Conservation (phyloP, 2,329 filamentous ascomycete species). For the Nothophoma quercina region DNA sequence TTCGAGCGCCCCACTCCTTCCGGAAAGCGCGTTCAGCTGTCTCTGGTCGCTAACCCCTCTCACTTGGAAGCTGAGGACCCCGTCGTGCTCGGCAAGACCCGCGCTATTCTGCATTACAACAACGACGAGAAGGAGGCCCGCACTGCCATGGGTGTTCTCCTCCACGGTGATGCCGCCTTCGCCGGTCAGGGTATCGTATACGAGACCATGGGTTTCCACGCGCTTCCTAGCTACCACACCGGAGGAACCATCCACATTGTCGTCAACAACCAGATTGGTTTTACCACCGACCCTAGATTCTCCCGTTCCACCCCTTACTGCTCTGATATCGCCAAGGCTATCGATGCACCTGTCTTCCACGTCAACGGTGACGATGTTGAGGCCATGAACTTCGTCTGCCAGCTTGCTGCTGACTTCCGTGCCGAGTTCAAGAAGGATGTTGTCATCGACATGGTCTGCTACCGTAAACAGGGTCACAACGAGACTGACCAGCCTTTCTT, state of each 20-base stretch:
- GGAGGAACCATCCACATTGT: slow-evolving; percentile 96
- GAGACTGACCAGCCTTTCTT: slow-evolving; percentile 99
- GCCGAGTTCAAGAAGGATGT: slow-evolving; percentile 99
- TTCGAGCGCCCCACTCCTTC: slow-evolving; percentile 98
- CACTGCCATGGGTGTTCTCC: slow-evolving; percentile 91
- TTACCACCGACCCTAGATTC: slow-evolving; percentile 97
- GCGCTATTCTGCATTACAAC: slow-evolving; percentile 99
- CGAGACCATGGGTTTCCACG: slow-evolving; percentile 97
- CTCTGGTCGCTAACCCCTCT: slow-evolving; percentile 96
- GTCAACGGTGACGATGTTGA: slow-evolving; percentile 99
- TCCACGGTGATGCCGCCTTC: slow-evolving; percentile 97
- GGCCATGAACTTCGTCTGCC: slow-evolving; percentile 97
- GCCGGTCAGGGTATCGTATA: slow-evolving; percentile 97
- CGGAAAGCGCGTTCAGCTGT: slow-evolving; percentile 98
- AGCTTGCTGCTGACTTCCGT: slow-evolving; percentile 96
- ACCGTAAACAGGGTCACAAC: slow-evolving; percentile 98
- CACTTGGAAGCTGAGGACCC: slow-evolving; percentile 98
- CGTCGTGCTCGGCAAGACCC: slow-evolving; percentile 95
- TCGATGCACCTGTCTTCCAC: slow-evolving; percentile 98
- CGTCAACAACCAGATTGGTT: slow-evolving; percentile 99
- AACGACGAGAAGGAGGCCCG: slow-evolving; percentile 89
- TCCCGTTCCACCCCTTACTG: slow-evolving; percentile 98
- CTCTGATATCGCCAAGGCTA: slow-evolving; percentile 98
- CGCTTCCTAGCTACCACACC: slow-evolving; percentile 93
- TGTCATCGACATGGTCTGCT: slow-evolving; percentile 97